Percentiles rank a stretch among this genome's conserved stretches.
phyloP scores from a whole-genome alignment of 2,329 filamentous ascomycete genomes.

The Paecilomyces variotii region DNA sequence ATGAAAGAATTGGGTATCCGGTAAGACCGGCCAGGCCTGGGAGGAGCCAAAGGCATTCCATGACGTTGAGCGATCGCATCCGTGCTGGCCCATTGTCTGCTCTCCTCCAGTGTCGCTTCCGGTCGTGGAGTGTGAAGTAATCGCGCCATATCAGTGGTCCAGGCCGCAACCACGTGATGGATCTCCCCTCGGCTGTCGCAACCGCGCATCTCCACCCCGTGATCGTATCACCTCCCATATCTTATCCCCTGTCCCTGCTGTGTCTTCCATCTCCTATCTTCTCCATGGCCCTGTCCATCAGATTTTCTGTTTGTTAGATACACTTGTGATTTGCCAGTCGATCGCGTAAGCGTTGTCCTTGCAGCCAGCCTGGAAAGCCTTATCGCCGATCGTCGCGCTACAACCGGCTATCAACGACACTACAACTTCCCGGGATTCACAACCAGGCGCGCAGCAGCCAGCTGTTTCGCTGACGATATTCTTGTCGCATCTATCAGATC shows the following conservation, averaged over 20 bases:
- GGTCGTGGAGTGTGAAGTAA: constrained; percentile 24
- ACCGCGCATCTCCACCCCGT: constrained; percentile 14
- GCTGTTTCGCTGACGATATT: not conserved
- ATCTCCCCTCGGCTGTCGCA: constrained; percentile 14
- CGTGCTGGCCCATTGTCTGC: constrained; percentile 8
- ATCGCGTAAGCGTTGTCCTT: constrained; percentile 34
- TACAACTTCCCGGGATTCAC: not conserved
- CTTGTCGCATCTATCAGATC: not conserved
- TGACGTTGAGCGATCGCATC: not conserved
- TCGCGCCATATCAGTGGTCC: constrained; percentile 33
- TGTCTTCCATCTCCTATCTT: constrained; percentile 7
- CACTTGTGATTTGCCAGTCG: constrained; percentile 35
- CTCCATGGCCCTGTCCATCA: constrained; percentile 10
- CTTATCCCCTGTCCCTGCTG: constrained; percentile 3
- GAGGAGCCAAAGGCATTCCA: not conserved
- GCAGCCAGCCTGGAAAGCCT: constrained; percentile 39
- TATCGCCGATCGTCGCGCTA: constrained; percentile 38
- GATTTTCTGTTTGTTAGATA: constrained; percentile 34
- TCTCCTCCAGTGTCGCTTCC: constrained; percentile 8
- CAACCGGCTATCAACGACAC: constrained; percentile 7
- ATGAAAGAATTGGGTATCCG: not conserved
- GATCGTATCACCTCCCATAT: constrained; percentile 6
- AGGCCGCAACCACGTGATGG: constrained; percentile 28
- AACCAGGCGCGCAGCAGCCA: not conserved
- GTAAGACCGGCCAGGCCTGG: not conserved